A percentile compares a stretch with the other conserved stretches of the same genome.
phyloP scores from a whole-genome alignment of 768 basidiomycete genomes.

The Kwoniella mangroviensis region DNA sequence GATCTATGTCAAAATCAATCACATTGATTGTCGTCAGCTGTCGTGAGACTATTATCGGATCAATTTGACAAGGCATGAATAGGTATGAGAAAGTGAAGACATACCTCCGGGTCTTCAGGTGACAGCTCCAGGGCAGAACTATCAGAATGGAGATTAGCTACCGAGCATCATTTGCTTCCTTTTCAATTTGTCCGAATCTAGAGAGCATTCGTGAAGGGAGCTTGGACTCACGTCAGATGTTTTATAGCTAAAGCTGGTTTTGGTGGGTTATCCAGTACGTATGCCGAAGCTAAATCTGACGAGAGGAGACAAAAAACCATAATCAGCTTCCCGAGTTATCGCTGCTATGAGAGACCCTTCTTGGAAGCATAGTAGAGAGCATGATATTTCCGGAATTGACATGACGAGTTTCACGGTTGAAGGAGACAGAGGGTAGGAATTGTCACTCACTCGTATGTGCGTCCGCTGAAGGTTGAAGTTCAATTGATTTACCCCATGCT shows the following conservation, averaged over 20 bases:
- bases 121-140: conserved; percentile 51
- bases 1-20: conserved; percentile 34
- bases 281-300: conserved; percentile 57
- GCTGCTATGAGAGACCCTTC: neutral
- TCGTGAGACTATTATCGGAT: neutral
- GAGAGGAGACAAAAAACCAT: neutral
- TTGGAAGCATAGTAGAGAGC: neutral
- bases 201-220: neutral
- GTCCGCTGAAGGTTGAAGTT: conserved; percentile 52
- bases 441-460: conserved; percentile 56
- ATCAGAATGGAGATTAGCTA: conserved; percentile 3
- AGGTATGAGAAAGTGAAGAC: neutral
- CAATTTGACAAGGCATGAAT: neutral
- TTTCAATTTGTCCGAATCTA: neutral
- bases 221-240: conserved; percentile 51
- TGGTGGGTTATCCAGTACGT: conserved; percentile 57
- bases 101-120: conserved; percentile 56
- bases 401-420: no score
- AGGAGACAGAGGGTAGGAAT: no score
- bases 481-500: conserved; percentile 52
- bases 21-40: neutral
- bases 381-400: no score
- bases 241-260: conserved; percentile 58
- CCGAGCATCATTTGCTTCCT: neutral
- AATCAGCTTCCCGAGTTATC: neutral